phyloP scores from a whole-genome alignment of 108 stramenopile species.

The Bacterosira constricta region DNA sequence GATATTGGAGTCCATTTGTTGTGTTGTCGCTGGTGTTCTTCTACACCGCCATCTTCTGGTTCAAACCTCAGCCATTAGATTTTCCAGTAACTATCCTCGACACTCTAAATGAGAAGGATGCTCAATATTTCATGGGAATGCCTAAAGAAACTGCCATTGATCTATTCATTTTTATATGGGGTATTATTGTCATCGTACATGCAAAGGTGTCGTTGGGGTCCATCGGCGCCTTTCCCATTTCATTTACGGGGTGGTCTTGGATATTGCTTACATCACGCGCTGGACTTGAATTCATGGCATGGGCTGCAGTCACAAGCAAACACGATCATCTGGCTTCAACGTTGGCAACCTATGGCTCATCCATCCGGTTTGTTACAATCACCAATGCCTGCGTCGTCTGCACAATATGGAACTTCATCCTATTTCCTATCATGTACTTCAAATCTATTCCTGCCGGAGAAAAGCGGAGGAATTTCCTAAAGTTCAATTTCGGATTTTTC shows the following conservation, averaged over 20 bases:
- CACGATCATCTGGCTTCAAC: conserved; percentile 1
- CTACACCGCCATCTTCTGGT: conserved; percentile 34
- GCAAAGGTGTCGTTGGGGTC: conserved; percentile 30
- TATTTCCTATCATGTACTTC: conserved; percentile 72
- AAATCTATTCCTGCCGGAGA: conserved; percentile 47
- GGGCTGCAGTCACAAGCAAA: conserved; percentile 8
- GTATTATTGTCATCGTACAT: conserved; percentile 23
- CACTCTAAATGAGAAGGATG: neutral
- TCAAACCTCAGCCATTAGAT: conserved; percentile 33
- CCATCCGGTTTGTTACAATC: conserved; percentile 38
- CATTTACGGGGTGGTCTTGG: conserved; percentile 55
- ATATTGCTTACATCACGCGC: conserved; percentile 37
- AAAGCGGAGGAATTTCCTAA: conserved; percentile 55
- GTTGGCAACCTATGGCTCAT: conserved; percentile 31
- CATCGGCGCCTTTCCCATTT: conserved; percentile 35
- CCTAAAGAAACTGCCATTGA: conserved; percentile 28
- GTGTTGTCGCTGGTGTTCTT: conserved; percentile 25
- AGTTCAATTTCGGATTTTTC: conserved; percentile 63
- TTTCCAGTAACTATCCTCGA: conserved; percentile 9
- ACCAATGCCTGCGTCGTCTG: conserved; percentile 50
- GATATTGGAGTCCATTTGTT: conserved; percentile 63
- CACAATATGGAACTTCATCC: conserved; percentile 82
- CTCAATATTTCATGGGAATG: conserved; percentile 27
- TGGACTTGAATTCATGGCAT: conserved; percentile 35
- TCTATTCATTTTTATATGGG: conserved; percentile 30